Evolutionary conservation across 108 stramenopile genomes (phyloP).

Genomic region (Seminavis robusta): DNA sequence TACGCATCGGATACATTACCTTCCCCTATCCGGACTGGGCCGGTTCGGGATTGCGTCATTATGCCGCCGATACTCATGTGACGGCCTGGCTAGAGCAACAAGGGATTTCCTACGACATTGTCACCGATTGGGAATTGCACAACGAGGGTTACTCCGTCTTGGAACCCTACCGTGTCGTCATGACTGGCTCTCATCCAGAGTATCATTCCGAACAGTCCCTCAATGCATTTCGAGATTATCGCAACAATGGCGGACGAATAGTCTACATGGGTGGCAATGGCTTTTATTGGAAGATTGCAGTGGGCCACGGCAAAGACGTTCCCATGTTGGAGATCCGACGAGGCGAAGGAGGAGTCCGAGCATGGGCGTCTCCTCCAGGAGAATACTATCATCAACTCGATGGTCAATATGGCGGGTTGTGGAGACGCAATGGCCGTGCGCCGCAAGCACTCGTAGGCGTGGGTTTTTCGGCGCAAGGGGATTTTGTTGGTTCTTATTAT

Average conservation of each 20-base stretch:
- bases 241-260: slow-evolving; percentile 11
- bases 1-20: slow-evolving; percentile 24
- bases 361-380: slow-evolving; percentile 23
- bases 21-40: too few relatives aligned
- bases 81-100: slow-evolving; percentile 14
- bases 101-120: slow-evolving; percentile 11
- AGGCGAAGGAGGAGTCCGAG: slow-evolving; percentile 24
- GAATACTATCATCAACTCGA: slow-evolving; percentile 21
- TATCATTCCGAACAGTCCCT: slow-evolving; percentile 18
- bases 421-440: slow-evolving; percentile 15
- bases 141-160: slow-evolving; percentile 14
- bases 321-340: slow-evolving; percentile 27
- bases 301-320: neutral
- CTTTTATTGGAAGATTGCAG: slow-evolving; percentile 30
- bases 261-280: slow-evolving; percentile 31
- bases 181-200: slow-evolving; percentile 27
- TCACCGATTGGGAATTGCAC: slow-evolving; percentile 29
- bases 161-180: slow-evolving; percentile 5
- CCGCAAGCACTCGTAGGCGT: slow-evolving; percentile 21
- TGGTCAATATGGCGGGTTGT: slow-evolving; percentile 27
- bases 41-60: slow-evolving; percentile 32
- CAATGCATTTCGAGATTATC: slow-evolving; percentile 15
- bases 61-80: slow-evolving; percentile 27
- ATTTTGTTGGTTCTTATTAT: slow-evolving; percentile 8
- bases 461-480: slow-evolving; percentile 27